phyloP scores from a whole-genome alignment of 441 rosid genomes.

The Manihot esculenta region DNA sequence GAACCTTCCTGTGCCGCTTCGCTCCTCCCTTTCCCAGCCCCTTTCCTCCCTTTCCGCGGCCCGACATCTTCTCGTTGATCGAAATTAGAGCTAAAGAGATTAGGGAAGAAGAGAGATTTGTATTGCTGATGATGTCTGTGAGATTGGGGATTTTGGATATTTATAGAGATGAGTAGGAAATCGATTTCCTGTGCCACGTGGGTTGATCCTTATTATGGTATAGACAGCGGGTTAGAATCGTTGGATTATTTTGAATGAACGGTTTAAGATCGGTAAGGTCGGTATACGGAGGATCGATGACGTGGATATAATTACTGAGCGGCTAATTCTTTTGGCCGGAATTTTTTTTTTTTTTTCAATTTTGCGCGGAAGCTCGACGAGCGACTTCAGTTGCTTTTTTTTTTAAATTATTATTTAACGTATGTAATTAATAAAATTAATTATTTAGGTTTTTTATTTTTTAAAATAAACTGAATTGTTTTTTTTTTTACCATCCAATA shows the following conservation, averaged over 20 bases:
- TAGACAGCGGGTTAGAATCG: not conserved
- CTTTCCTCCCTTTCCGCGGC: conserved; percentile 35
- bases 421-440: too few relatives aligned
- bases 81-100: too few relatives aligned
- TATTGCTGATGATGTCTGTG: not conserved
- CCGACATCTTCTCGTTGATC: conserved; percentile 12
- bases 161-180: conserved; percentile 10
- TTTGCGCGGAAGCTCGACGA: too few relatives aligned
- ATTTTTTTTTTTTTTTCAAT: too few relatives aligned
- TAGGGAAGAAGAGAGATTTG: not conserved
- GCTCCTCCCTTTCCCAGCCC: conserved; percentile 34
- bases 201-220: conserved; percentile 15
- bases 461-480: too few relatives aligned
- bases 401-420: too few relatives aligned
- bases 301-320: conserved; percentile 22
- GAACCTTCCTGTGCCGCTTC: conserved; percentile 27
- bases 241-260: conserved; percentile 19
- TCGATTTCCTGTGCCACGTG: not conserved
- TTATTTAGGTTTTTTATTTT: too few relatives aligned
- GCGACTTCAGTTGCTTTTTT: too few relatives aligned
- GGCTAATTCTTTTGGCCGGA: too few relatives aligned
- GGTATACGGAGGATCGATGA: conserved; percentile 23
- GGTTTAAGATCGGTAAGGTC: conserved; percentile 8
- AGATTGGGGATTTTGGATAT: not conserved
- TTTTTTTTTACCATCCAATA: too few relatives aligned